phyloP scores from a whole-genome alignment of 2,329 filamentous ascomycete species.

The Alternaria infectoria region DNA sequence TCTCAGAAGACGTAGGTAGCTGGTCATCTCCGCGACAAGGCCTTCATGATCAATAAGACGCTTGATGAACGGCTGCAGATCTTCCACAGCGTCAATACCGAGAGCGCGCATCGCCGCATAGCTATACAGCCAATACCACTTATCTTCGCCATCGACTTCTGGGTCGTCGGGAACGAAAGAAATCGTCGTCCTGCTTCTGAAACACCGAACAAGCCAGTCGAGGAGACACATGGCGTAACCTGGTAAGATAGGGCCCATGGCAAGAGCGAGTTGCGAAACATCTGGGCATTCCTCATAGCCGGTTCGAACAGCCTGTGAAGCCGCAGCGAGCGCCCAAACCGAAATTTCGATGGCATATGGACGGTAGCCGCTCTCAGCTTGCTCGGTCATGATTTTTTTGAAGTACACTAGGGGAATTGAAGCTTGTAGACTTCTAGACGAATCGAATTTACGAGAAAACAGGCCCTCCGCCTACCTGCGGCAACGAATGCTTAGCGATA shows the following conservation, averaged over 20 bases:
- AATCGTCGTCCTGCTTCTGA: background rate
- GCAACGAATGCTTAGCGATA: too few species aligned
- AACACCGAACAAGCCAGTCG: constrained; percentile 5
- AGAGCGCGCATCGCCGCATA: constrained; percentile 11
- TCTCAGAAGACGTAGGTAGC: background rate
- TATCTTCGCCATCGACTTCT: constrained; percentile 7
- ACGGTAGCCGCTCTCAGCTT: background rate
- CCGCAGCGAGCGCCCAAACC: background rate
- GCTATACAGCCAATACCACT: constrained; percentile 13
- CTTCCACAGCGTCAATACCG: constrained; percentile 5
- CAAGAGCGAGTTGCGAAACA: background rate
- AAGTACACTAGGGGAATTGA: too few species aligned
- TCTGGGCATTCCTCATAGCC: background rate
- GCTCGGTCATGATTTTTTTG: constrained; percentile 8
- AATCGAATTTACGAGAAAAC: too few species aligned
- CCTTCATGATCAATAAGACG: background rate
- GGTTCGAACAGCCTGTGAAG: background rate
- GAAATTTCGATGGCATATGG: constrained; percentile 10
- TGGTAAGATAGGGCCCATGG: constrained; percentile 5
- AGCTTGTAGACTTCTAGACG: too few species aligned
- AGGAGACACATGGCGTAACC: constrained; percentile 11
- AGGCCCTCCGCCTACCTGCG: too few species aligned
- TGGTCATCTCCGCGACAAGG: background rate
- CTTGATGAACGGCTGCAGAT: constrained; percentile 2
- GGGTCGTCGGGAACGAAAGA: constrained; percentile 2